Percentiles rank a stretch among this genome's conserved stretches.
Evolutionary conservation across 1,284 basidiomycete species (phyloP).

Genomic region (Malassezia vespertilionis): DNA sequence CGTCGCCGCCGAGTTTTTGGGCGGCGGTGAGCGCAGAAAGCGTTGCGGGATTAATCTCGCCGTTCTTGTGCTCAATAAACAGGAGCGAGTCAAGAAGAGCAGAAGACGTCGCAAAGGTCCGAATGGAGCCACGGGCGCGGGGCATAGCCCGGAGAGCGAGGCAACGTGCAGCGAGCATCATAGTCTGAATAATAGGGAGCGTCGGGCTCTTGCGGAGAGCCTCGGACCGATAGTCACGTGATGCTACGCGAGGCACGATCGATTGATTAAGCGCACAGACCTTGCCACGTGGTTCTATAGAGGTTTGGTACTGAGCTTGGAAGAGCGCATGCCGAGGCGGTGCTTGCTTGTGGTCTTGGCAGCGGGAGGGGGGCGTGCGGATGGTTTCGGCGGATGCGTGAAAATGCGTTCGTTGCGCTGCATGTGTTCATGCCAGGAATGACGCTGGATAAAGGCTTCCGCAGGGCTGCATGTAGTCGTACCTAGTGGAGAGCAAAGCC

Average conservation of each 20-base stretch:
- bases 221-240: conserved; percentile 7
- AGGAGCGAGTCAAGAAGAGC: conserved; percentile 56
- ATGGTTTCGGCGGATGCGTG: neutral
- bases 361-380: neutral
- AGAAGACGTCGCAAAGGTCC: conserved; percentile 32
- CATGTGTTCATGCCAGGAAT: conserved; percentile 4
- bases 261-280: conserved; percentile 1
- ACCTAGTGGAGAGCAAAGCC: conserved; percentile 12
- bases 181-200: conserved; percentile 1
- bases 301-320: conserved; percentile 7
- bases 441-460: conserved; percentile 1
- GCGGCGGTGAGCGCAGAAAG: conserved; percentile 84
- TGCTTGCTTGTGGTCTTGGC: neutral
- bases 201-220: conserved; percentile 12
- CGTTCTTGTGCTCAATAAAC: conserved; percentile 74
- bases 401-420: neutral
- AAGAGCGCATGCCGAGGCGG: conserved; percentile 3
- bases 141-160: conserved; percentile 13
- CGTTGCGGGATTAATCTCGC: conserved; percentile 70
- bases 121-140: conserved; percentile 17
- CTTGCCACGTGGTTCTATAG: neutral
- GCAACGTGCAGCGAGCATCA: conserved; percentile 25
- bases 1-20: conserved; percentile 64
- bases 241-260: conserved; percentile 9
- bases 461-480: neutral